Conservation (phyloP, 192 early-diverging fungal species). For the Backusella tuberculispora region DNA sequence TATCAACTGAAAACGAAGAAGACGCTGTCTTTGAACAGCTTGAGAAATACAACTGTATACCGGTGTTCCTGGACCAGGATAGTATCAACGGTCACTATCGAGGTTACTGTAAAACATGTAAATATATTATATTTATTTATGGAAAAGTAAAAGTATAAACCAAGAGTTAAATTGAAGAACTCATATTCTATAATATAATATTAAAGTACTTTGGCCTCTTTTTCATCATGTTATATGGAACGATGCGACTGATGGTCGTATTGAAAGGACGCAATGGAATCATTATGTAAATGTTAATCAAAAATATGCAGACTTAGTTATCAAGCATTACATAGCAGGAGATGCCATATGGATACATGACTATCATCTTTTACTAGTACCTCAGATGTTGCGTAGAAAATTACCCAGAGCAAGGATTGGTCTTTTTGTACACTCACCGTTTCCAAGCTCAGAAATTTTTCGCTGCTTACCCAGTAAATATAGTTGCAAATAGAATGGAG, state of each 20-base stretch:
- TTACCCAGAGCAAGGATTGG: conserved; percentile 88
- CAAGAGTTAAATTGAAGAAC: not conserved
- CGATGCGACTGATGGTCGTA: conserved; percentile 67
- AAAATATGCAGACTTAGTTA: conserved; percentile 75
- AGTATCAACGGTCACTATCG: conserved; percentile 87
- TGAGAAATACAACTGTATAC: conserved; percentile 56
- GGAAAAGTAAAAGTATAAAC: no score
- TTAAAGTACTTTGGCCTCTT: conserved; percentile 92
- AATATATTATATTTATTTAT: not conserved
- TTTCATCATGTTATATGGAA: conserved; percentile 93
- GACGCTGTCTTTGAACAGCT: not conserved
- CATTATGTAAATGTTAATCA: conserved; percentile 83
- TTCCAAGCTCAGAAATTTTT: conserved; percentile 96
- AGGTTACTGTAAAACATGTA: conserved; percentile 95
- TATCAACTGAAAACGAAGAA: conserved; percentile 25
- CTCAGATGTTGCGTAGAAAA: conserved; percentile 80
- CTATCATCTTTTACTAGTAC: conserved; percentile 93
- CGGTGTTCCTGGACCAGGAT: conserved; percentile 80
- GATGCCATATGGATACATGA: conserved; percentile 95
- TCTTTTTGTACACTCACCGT: conserved; percentile 96
- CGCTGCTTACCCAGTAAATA: conserved; percentile 85
- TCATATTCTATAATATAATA: not conserved
- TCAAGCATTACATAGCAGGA: conserved; percentile 69
- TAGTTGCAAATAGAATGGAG: conserved; percentile 63
- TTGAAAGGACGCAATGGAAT: conserved; percentile 71